Base-by-base conservation (phyloP, 2,329 filamentous ascomycete genomes). In the Emergomyces pasteurianus region DNA sequence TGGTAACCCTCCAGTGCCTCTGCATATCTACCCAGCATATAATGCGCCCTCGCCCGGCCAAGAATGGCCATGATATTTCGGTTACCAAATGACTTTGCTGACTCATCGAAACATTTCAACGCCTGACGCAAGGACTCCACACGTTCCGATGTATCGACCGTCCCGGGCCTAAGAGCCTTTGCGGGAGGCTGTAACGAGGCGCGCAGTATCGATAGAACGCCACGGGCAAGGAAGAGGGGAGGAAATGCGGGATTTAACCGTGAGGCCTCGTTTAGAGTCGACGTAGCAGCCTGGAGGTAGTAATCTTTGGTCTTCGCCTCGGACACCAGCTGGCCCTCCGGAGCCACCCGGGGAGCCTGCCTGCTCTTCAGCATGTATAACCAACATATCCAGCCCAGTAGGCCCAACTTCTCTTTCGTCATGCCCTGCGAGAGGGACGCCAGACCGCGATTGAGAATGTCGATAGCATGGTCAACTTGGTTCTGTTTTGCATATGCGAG, bases 401-500 rank as follows among this genome's bases (percentile, higher is more conserved):
- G 85, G 74, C 87, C 90, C 68, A 95, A 84, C 72, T 89, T 89
- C 77, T 96, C 92, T 66, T 92, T 88, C 49, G 86, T 83, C 64
- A 85, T 87, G 42, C 80, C 81, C 68, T 85, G 85, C 60, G 80
- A 81, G 68, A 90, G 85, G 67, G 88, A 89, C 63, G 83, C 81
- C 67, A 90, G 80, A 56, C 89, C 90, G 69, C 89, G 88, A 57
- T 86, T 84, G 66, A 88, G 74, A 60, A 88, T 85, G 64, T 87
- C 84, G 63, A 88, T 83, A 58, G 85, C 85, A 77, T 94, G 89
- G 71, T 96, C 92, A 64, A 94, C 84, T 77, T 95, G 95, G 71
- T 87, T 86, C 77, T 96, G 90, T 78, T 97, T 99, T 47, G 94
- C 92, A 71, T 99, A 99, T 55, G 92, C 92, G 62, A 97, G 81